Percentiles rank a stretch among this genome's conserved stretches.
phyloP scores from a whole-genome alignment of 148 eudicot species.

The Dianthus caryophyllus region DNA sequence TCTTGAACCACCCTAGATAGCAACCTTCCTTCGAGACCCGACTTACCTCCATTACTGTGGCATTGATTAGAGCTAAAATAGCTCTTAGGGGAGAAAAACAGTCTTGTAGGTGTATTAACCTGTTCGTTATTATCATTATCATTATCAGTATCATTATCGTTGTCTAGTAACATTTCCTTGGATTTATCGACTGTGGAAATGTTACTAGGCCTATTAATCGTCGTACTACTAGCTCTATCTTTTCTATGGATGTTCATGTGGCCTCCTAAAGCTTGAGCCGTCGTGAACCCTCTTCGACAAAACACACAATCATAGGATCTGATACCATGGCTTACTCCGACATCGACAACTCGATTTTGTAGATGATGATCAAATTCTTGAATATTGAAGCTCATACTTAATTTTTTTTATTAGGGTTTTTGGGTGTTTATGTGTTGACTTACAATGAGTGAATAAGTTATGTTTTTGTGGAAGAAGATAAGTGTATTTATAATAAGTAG shows the following conservation, averaged over 20 bases:
- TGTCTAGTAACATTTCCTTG: constrained; percentile 28
- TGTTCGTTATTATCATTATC: constrained; percentile 14
- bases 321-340: constrained; percentile 7
- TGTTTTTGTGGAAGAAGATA: background rate
- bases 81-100: constrained; percentile 15
- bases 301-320: constrained; percentile 50
- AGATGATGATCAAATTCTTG: constrained; percentile 23
- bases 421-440: constrained; percentile 5
- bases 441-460: background rate
- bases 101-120: constrained; percentile 25
- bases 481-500: background rate
- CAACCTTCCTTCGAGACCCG: constrained; percentile 8
- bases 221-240: constrained; percentile 33
- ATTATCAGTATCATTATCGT: constrained; percentile 5
- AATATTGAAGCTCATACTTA: constrained; percentile 22
- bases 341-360: constrained; percentile 10
- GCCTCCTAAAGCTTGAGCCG: constrained; percentile 71
- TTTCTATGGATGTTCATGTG: constrained; percentile 67
- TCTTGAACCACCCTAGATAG: constrained; percentile 1
- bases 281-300: constrained; percentile 57
- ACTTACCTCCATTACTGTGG: background rate
- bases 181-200: background rate
- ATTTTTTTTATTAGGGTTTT: background rate
- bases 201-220: constrained; percentile 8
- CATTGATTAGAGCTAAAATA: constrained; percentile 10